These are phyloP conservation scores for Torrubiella hemipterigena DNA, from an alignment of 2,329 filamentous ascomycete genomes.

Conservation along the genomic window DNA sequence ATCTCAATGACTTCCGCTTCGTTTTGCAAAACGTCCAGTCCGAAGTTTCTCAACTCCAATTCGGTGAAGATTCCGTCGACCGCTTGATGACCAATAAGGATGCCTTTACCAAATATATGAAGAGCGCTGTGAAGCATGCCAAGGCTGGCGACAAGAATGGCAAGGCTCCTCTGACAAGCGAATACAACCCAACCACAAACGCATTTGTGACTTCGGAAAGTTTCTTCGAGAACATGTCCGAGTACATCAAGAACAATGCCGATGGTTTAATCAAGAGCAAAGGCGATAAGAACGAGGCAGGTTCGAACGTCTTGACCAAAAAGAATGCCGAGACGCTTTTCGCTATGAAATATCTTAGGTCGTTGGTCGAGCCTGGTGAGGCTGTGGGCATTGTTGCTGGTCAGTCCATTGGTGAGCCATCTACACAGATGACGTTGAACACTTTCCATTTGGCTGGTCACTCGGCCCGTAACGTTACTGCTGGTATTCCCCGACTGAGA, in stretches of 20 bases:
- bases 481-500: slow-evolving; percentile 91
- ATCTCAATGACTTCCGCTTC: slow-evolving; percentile 83
- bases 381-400: slow-evolving; percentile 94
- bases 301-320: slow-evolving; percentile 31
- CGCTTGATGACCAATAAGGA: slow-evolving; percentile 39
- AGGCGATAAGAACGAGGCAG: slow-evolving; percentile 18
- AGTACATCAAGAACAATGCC: slow-evolving; percentile 69
- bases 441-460: slow-evolving; percentile 99
- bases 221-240: slow-evolving; percentile 61
- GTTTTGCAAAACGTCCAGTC: slow-evolving; percentile 76
- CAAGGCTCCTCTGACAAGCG: slow-evolving; percentile 63
- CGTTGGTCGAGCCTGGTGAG: slow-evolving; percentile 87
- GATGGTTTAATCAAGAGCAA: slow-evolving; percentile 43
- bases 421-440: slow-evolving; percentile 98
- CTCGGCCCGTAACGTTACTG: slow-evolving; percentile 95
- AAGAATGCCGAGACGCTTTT: slow-evolving; percentile 76
- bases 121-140: slow-evolving; percentile 65
- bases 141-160: slow-evolving; percentile 42
- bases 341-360: slow-evolving; percentile 85
- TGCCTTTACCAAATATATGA: slow-evolving; percentile 64
- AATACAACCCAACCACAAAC: slow-evolving; percentile 64
- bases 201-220: slow-evolving; percentile 82
- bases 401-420: slow-evolving; percentile 93
- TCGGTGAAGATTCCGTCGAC: slow-evolving; percentile 37
- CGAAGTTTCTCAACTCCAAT: slow-evolving; percentile 63